A percentile compares a stretch with the other conserved stretches of the same genome.
Evolutionary conservation across 495 filamentous ascomycete species (phyloP).

Genomic region (Chaetomium cochliodes): DNA sequence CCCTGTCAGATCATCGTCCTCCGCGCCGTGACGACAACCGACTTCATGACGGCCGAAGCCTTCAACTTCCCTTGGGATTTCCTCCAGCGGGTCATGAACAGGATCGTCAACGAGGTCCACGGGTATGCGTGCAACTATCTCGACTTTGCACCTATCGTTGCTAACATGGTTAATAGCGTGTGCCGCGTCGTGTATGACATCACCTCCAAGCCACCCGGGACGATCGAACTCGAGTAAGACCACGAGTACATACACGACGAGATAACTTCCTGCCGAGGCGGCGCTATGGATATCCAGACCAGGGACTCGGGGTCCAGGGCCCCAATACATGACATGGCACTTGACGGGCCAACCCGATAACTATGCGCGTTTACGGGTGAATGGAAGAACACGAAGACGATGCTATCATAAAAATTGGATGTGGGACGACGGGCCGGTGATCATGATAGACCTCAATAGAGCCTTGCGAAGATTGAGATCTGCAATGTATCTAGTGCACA

Average conservation of each 20-base stretch:
- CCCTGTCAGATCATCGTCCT: slow-evolving; percentile 42
- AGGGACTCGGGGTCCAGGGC: not conserved
- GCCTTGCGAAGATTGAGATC: not conserved
- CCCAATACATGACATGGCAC: not conserved
- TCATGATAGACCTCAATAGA: slow-evolving; percentile 21
- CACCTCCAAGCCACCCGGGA: slow-evolving; percentile 76
- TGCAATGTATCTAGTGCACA: not conserved
- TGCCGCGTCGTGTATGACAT: slow-evolving; percentile 54
- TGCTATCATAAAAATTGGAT: slow-evolving; percentile 4
- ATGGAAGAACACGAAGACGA: not conserved
- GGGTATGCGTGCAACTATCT: slow-evolving; percentile 43
- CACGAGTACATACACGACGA: not conserved
- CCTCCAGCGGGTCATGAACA: slow-evolving; percentile 62
- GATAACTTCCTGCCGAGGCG: not conserved
- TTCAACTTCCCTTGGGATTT: slow-evolving; percentile 67
- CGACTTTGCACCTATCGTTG: slow-evolving; percentile 31
- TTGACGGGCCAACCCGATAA: not conserved
- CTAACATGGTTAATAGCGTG: slow-evolving; percentile 21
- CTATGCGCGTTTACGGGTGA: no score
- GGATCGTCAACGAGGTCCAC: slow-evolving; percentile 84
- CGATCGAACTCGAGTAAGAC: slow-evolving; percentile 26
- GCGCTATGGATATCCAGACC: not conserved
- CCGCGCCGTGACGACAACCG: slow-evolving; percentile 71
- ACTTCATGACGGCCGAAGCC: slow-evolving; percentile 73
- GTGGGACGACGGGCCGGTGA: not conserved